These are phyloP conservation scores for Yamadazyma epiphylla DNA, from an alignment of 1,139 yeast genomes.

Conservation along the genomic window DNA sequence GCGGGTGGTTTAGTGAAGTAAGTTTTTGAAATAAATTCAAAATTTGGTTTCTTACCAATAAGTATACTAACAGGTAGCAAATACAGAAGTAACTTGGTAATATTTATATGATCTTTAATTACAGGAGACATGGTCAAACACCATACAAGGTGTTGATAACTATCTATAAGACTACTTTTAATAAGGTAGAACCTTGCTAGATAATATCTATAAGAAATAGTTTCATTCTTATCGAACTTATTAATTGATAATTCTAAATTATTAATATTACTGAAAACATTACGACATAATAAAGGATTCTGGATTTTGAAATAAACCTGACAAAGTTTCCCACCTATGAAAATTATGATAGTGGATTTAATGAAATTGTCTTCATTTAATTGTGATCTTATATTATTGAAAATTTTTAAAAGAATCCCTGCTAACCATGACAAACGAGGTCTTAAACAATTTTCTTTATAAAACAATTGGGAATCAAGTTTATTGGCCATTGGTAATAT, in stretches of 20 bases:
- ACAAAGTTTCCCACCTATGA: constrained; percentile 57
- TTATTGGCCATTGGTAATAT: constrained; percentile 48
- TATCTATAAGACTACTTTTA: constrained; percentile 53
- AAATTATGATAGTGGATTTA: constrained; percentile 52
- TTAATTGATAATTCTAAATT: constrained; percentile 41
- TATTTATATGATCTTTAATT: constrained; percentile 22
- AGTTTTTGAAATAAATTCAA: constrained; percentile 17
- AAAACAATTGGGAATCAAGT: constrained; percentile 46
- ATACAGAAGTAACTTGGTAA: constrained; percentile 42
- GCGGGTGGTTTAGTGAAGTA: constrained; percentile 19
- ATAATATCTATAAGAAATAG: constrained; percentile 60
- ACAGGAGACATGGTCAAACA: constrained; percentile 47
- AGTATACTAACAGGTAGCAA: constrained; percentile 56
- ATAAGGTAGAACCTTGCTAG: constrained; percentile 64
- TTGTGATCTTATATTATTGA: constrained; percentile 63
- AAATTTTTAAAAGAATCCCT: constrained; percentile 52
- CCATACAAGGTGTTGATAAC: constrained; percentile 62
- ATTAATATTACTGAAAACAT: constrained; percentile 71
- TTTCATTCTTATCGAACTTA: constrained; percentile 39
- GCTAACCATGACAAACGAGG: constrained; percentile 56
- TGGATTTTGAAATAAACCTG: constrained; percentile 57
- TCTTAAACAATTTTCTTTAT: constrained; percentile 34
- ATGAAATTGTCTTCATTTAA: constrained; percentile 32
- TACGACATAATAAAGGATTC: constrained; percentile 67
- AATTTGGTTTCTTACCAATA: constrained; percentile 48